Base-by-base conservation (phyloP, 768 basidiomycete genomes). In the Hygrophorus russula region DNA sequence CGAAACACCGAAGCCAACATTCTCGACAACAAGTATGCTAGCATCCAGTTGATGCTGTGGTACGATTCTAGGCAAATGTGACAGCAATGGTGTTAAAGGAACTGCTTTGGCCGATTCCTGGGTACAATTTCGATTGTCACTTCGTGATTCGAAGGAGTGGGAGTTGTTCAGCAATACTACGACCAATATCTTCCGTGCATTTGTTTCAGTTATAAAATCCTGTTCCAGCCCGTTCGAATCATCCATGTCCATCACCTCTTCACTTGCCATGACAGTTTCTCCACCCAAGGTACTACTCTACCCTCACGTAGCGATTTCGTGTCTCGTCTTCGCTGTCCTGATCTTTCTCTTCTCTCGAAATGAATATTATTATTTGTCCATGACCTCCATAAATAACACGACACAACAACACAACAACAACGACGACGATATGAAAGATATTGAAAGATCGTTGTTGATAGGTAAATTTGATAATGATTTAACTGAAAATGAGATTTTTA, bases 21-120 rank as follows among this genome's bases (percentile, higher is more conserved):
- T 77, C 77, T 35, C 77, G 68, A 55, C 86, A 90, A 50, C 82
- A 88, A 0, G 83, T 83, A 55, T 90, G 86, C 87, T 86, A 90
- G 57, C 86, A 90, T 7, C 85, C 85, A 0, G 83, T 86, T 11
- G 83, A 86, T 7, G 79, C 74, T 0, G 85, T 86, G 0, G 86
- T 87, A 87, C 2, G 80, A 70, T 38, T 87, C 86, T 12, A 90
- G 60, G 53, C 86, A 90, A 43, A 90, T 84, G 14, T 86, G 80
- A 59, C 86, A 90, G 57, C 10, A 68, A 49, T 12, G 66, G 60
- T 4, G 66, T 61, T 12, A 71, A 65, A 7, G 69, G 62, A 0
- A 70, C 65, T 7, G 65, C 51, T 44, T 54, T 59, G 41, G 56
- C 57, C 0, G 67, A 66, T 63, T 75, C 71, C 74, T 78, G 46